A percentile compares a stretch with the other conserved stretches of the same genome.
Conservation (phyloP, 306 rosid genomes). For the Gastrolobium villosum region DNA sequence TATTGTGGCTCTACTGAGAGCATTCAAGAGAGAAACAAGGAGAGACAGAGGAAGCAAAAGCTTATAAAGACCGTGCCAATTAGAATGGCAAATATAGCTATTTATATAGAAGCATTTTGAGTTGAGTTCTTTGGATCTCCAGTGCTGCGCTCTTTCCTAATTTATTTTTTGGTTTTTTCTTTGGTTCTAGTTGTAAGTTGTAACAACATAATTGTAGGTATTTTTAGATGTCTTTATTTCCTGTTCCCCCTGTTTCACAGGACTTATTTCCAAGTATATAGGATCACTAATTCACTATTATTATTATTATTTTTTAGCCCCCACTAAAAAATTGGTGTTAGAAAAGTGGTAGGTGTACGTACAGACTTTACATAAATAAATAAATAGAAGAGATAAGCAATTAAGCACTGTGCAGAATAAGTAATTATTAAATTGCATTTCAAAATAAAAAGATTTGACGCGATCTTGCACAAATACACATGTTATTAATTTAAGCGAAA, state of each 20-base stretch:
- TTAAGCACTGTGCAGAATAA: background rate
- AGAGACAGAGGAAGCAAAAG: constrained; percentile 38
- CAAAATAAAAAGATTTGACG: too few species aligned
- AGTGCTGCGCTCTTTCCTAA: background rate
- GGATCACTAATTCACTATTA: too few species aligned
- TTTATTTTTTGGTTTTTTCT: background rate
- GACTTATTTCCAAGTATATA: constrained; percentile 20
- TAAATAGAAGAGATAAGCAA: background rate
- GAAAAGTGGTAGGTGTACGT: background rate
- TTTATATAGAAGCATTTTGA: constrained; percentile 32
- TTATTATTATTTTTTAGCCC: background rate
- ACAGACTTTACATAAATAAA: background rate
- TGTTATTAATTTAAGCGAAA: too few species aligned
- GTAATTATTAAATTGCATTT: background rate
- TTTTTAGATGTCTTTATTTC: background rate
- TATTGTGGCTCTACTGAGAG: background rate
- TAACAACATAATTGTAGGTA: background rate
- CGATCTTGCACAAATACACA: too few species aligned
- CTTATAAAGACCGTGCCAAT: background rate
- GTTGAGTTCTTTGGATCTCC: background rate
- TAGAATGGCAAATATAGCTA: background rate
- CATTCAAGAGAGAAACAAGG: background rate
- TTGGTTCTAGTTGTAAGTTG: constrained; percentile 3
- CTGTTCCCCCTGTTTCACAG: background rate
- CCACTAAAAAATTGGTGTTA: background rate